Conservation (phyloP, 345 rosid genomes). For the Salix udensis region DNA sequence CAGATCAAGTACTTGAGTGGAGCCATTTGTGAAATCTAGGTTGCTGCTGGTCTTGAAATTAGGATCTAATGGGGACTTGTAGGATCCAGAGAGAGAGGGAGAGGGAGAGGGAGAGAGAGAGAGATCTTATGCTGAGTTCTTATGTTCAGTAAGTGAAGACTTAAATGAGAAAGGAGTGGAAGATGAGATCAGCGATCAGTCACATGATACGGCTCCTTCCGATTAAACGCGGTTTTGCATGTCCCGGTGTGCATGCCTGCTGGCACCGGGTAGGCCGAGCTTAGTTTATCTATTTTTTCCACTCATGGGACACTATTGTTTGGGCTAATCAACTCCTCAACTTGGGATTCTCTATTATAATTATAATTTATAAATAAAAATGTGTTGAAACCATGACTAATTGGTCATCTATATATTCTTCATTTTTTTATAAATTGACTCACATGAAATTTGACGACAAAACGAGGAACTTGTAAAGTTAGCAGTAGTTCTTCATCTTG, state of each 20-base stretch:
- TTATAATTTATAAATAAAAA: background rate
- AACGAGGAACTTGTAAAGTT: background rate
- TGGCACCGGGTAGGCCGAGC: background rate
- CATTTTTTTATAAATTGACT: background rate
- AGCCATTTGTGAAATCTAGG: slow-evolving; percentile 34
- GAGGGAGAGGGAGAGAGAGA: background rate
- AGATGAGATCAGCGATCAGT: slow-evolving; percentile 26
- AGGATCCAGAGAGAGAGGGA: slow-evolving; percentile 7
- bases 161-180: slow-evolving; percentile 30
- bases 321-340: background rate
- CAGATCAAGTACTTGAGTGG: slow-evolving; percentile 33
- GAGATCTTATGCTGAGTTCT: background rate
- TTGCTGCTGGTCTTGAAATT: slow-evolving; percentile 12
- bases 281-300: background rate
- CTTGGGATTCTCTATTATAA: background rate
- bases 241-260: background rate
- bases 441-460: background rate
- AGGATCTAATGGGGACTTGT: slow-evolving; percentile 19
- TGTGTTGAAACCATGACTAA: background rate
- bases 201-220: slow-evolving; percentile 25
- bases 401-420: background rate
- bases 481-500: background rate
- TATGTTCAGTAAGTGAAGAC: slow-evolving; percentile 12
- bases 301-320: background rate
- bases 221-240: slow-evolving; percentile 6